Base-by-base conservation (phyloP, 1,139 yeast genomes). In the Yamadazyma spencermartinsiae region DNA sequence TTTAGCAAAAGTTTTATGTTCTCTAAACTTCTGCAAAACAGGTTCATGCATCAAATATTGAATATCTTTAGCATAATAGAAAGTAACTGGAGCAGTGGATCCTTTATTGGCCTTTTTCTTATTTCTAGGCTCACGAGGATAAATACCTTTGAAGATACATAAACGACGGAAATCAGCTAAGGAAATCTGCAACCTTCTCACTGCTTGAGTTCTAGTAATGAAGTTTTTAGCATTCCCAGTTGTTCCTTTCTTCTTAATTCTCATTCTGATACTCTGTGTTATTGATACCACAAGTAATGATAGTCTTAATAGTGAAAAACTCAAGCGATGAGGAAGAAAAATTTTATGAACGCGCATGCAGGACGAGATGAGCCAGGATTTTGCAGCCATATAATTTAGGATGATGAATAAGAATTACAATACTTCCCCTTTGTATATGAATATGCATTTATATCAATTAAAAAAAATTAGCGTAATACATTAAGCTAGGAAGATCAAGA, bases 51-150 rank as follows among this genome's bases (percentile, higher is more conserved):
- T 69, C 55, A 92, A 72, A 63, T 90, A 94, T 64, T 90, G 96
- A 50, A 92, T 92, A 63, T 92, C 99, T 63, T 90, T 92, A 48
- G 84, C 65, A 64, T 90, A 92, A 68, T 94, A 92, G 63, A 94
- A 94, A 3, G 98, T 94, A 19, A 86, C 86, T 35, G 96, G 96
- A 14, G 95, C 95, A 11, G 97, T 88, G 16, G 96, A 86, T 17
- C 98, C 98, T 65, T 88, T 90, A 65, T 90, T 92, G 45, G 98
- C 97, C 76, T 88, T 90, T 80, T 86, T 89, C 71, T 89, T 90
- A 65, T 87, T 89, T 56, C 94, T 76, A 37, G 98, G 98, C 61
- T 92, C 98, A 61, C 99, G 79, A 40, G 99, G 99, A 62, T 83
- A 85, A 46, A 85, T 84, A 35, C 99, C 99, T 63, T 92, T 92